Evolutionary conservation across 352 stramenopile genomes (phyloP).

Genomic region (Phytophthora cactorum): DNA sequence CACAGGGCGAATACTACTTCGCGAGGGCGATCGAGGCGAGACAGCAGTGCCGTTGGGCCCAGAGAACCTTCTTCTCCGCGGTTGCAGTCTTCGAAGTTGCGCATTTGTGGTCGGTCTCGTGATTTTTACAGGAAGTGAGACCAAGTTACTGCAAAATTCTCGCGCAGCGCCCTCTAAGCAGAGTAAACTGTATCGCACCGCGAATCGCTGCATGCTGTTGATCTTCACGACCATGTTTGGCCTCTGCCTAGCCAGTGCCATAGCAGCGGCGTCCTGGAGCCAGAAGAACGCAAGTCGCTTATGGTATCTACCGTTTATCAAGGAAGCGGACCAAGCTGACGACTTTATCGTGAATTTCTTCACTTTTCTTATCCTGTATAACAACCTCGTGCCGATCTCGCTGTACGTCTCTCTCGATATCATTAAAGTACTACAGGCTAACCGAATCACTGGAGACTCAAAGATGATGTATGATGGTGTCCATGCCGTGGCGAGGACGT

Average conservation of each 20-base stretch:
- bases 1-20: constrained; percentile 58
- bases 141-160: constrained; percentile 87
- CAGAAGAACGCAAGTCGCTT: constrained; percentile 36
- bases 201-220: constrained; percentile 82
- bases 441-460: constrained; percentile 83
- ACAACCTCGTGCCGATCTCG: constrained; percentile 96
- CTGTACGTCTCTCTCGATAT: constrained; percentile 96
- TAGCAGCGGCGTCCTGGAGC: constrained; percentile 47
- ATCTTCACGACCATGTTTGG: constrained; percentile 77
- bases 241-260: constrained; percentile 61
- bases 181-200: constrained; percentile 73
- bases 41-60: constrained; percentile 43
- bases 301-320: constrained; percentile 64
- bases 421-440: constrained; percentile 90
- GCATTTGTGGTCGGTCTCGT: constrained; percentile 94
- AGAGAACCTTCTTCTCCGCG: constrained; percentile 93
- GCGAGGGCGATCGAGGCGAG: constrained; percentile 23
- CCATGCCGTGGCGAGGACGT: constrained; percentile 77
- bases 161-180: constrained; percentile 86
- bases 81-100: constrained; percentile 94
- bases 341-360: constrained; percentile 82
- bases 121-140: constrained; percentile 92
- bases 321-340: constrained; percentile 29
- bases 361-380: constrained; percentile 94
- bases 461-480: constrained; percentile 88